A percentile compares a stretch with the other conserved stretches of the same genome.
Evolutionary conservation across 768 basidiomycete genomes (phyloP).

Genomic region (Lactarius indigo): DNA sequence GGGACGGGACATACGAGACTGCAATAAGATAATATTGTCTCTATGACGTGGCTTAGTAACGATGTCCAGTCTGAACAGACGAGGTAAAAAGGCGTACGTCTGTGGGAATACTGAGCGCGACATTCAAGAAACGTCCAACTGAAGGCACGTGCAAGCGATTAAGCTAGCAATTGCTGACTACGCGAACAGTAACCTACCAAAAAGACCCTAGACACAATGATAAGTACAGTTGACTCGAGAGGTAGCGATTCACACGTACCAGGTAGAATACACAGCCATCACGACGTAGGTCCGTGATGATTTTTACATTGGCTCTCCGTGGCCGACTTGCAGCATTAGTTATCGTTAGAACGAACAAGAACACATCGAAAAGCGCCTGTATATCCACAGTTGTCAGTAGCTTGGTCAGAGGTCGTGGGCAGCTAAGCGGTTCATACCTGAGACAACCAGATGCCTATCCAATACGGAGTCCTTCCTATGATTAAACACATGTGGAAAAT

Average conservation of each 20-base stretch:
- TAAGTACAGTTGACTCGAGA: not conserved
- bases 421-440: constrained; percentile 30
- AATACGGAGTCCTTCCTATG: constrained; percentile 4
- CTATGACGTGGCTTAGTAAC: not conserved
- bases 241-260: constrained; percentile 27
- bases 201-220: constrained; percentile 6
- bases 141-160: not conserved
- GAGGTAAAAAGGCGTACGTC: not conserved
- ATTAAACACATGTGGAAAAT: constrained; percentile 23
- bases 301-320: constrained; percentile 31
- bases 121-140: constrained; percentile 21
- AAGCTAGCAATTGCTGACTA: not conserved
- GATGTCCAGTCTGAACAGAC: not conserved
- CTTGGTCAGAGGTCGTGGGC: not conserved
- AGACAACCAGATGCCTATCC: constrained; percentile 33
- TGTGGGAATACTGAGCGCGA: constrained; percentile 18
- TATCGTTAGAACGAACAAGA: constrained; percentile 35
- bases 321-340: constrained; percentile 39
- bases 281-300: constrained; percentile 34
- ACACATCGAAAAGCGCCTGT: constrained; percentile 37
- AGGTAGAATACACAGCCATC: constrained; percentile 39
- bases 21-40: constrained; percentile 16
- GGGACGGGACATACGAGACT: constrained; percentile 9
- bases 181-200: not conserved
- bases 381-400: not conserved